phyloP scores from a whole-genome alignment of 257 asterid species.

The Schizonepeta tenuifolia region DNA sequence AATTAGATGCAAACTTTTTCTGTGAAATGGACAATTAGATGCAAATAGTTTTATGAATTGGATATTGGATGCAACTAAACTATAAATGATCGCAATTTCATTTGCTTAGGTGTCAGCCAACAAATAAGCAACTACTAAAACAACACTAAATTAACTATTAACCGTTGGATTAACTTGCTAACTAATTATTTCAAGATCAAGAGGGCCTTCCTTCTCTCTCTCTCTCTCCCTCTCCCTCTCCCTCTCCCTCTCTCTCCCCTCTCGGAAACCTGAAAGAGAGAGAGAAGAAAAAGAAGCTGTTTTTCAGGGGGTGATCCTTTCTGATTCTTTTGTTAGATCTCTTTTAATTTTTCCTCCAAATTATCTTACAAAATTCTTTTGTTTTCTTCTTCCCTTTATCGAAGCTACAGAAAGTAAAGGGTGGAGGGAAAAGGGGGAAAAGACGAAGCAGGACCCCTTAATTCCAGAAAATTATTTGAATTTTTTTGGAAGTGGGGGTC shows the following conservation, averaged over 20 bases:
- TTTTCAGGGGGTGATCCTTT: conserved; percentile 30
- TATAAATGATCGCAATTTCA: not conserved
- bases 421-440: conserved; percentile 32
- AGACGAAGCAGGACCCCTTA: conserved; percentile 1
- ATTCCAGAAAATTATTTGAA: conserved; percentile 22
- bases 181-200: conserved; percentile 32
- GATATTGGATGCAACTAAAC: not conserved
- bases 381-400: conserved; percentile 35
- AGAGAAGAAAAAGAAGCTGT: conserved; percentile 26
- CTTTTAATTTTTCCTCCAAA: conserved; percentile 14
- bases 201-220: conserved; percentile 52
- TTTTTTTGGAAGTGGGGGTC: conserved; percentile 36
- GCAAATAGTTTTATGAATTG: not conserved
- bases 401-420: conserved; percentile 37
- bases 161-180: conserved; percentile 50
- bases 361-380: conserved; percentile 33
- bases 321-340: conserved; percentile 38
- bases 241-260: conserved; percentile 41
- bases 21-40: not conserved
- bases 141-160: not conserved
- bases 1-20: not conserved
- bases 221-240: too few relatives aligned
- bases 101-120: conserved; percentile 20
- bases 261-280: conserved; percentile 27
- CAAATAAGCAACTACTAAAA: conserved; percentile 1